Percentiles rank a stretch among this genome's conserved stretches.
phyloP scores from a whole-genome alignment of 257 asterid genomes.

The Nemophila menziesii region DNA sequence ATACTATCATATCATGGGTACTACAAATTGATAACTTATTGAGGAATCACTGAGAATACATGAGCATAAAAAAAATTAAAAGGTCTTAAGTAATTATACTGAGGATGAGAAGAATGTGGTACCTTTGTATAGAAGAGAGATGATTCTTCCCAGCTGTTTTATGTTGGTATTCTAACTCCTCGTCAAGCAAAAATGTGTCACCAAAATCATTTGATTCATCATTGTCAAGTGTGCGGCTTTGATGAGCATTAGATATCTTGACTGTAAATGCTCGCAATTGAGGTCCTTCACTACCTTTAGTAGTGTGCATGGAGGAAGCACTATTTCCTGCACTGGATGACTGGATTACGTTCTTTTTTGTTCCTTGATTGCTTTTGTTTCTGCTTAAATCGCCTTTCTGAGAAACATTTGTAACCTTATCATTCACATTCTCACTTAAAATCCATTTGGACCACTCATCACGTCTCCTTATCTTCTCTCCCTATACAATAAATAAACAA shows the following conservation, averaged over 20 bases:
- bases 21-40: too few relatives aligned
- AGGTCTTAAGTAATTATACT: not conserved
- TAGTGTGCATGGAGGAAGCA: constrained; percentile 13
- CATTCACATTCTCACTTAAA: constrained; percentile 19
- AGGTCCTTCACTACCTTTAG: constrained; percentile 13
- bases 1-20: too few relatives aligned
- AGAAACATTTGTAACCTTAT: constrained; percentile 11
- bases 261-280: constrained; percentile 19
- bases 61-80: not conserved
- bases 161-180: constrained; percentile 67
- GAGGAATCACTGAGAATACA: not conserved
- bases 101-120: constrained; percentile 7
- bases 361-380: constrained; percentile 20
- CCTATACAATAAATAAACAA: constrained; percentile 20
- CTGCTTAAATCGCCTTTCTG: constrained; percentile 21
- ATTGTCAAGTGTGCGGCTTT: constrained; percentile 20
- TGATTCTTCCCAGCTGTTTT: constrained; percentile 21
- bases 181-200: constrained; percentile 70
- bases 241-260: constrained; percentile 11
- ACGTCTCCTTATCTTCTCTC: constrained; percentile 76
- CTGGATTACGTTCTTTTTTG: constrained; percentile 14
- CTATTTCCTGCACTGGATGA: constrained; percentile 14
- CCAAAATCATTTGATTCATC: constrained; percentile 51
- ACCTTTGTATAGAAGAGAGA: constrained; percentile 42
- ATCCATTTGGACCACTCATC: constrained; percentile 77